Base-by-base conservation (phyloP, 176 grass and related monocot species). In the Thalia dealbata region DNA sequence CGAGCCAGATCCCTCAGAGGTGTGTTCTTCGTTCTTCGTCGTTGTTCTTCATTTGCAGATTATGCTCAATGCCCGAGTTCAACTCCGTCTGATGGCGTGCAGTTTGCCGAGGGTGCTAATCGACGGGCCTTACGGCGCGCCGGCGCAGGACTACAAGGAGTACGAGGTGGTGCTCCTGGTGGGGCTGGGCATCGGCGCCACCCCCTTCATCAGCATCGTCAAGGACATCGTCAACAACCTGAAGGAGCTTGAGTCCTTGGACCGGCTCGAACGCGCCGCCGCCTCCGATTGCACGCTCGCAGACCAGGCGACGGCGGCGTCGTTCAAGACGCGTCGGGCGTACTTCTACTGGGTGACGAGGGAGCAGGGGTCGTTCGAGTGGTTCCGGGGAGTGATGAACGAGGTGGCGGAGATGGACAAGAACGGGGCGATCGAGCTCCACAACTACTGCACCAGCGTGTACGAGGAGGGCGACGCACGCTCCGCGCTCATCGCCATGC, bases 331-430 rank as follows among this genome's bases (percentile, higher is more conserved):
- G 29, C 85, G 87, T 80, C 80, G 87, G 19, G 93, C 87, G 69
- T 92, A 97, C 78, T 97, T 90, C 79, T 97, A 97, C 70, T 97
- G 93, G 93, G 87, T 97, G 48, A 97, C 93, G 7, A 82, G 89
- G 51, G 93, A 97, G 60, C 84, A 97, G 79, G 93, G 90, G 19
- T 92, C 89, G 0, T 97, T 97, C 18, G 93, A 97, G 28, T 97
- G 93, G 93, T 97, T 97, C 79, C 76, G 87, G 56, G 93, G 93
- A 42, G 88, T 97, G 62, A 92, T 97, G 93, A 86, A 92, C 52
- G 93, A 97, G 71, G 93, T 97, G 55, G 83, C 93, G 23, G 93
- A 97, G 81, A 91, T 81, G 54, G 93, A 97, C 63, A 91, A 72
- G 70, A 72, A 81, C 3, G 84, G 89, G 7, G 89, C 92, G 13